Evolutionary conservation across 352 stramenopile genomes (phyloP), one percentile per base, ranked within the genome.

Genomic region (Phytopythium aichiense): DNA sequence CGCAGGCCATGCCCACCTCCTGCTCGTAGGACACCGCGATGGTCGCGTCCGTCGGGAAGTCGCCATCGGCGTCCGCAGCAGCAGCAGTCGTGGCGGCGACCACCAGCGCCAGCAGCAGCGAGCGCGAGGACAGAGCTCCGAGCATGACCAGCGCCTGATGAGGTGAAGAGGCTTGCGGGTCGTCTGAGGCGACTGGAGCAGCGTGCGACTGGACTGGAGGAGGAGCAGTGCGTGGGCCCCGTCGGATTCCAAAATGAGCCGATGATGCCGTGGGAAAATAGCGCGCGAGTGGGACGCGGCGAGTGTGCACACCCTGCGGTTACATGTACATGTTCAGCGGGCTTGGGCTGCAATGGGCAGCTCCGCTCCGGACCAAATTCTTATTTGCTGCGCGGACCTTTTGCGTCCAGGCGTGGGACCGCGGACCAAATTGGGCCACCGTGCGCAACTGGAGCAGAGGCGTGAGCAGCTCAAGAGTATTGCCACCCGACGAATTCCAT

Each of bases 1-100:
- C 60, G 69, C 86, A 95, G 16, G 64, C 46, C 6, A 87, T 20
- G 2, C 82, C 81, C 40, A 88, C 52, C 13, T 62, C 65, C 11
- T 86, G 69, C 46, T 68, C 58, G 62, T 81, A 80, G 5, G 65
- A 28, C 18, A 57, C 60, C 30, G 65, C 51, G 33, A 71, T 38
- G 1, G 55, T 63, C 52, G 51, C 57, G 28, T 67, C 8, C 31
- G 31, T 38, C 46, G 57, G 45, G 35, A 28, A 33, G 16, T 28
- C n/a, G n/a, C n/a, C n/a, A n/a, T n/a, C 8, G 4, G 57, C 57
- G 48, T 66, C 37, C 5, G 69, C 45, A 28, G 65, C 28, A 50
- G n/a, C 57, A 59, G 48, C 25, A 4, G 23, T 35, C 13, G 52
- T 20, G 16, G 18, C 22, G 20, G n/a, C n/a, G 33, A 58, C 45